phyloP scores from a whole-genome alignment of 176 grass and related monocot genomes.

The Pontederia paniculata region DNA sequence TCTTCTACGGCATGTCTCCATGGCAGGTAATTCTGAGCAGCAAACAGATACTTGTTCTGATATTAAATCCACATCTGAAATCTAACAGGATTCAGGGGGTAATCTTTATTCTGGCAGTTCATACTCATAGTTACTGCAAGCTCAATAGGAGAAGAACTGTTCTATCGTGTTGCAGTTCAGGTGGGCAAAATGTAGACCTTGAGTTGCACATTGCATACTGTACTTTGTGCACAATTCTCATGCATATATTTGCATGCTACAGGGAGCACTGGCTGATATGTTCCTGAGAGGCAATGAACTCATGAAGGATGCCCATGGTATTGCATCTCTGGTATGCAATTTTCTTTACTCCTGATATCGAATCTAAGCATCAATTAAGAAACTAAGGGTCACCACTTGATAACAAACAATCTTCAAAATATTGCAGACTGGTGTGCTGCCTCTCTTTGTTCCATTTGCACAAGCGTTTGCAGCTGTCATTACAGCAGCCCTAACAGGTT shows the following conservation, averaged over 20 bases:
- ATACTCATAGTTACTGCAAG: constrained; percentile 73
- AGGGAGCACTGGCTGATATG: constrained; percentile 78
- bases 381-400: too few relatives aligned
- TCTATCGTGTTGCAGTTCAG: constrained; percentile 89
- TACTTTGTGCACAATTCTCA: too few relatives aligned
- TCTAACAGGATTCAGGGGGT: background rate
- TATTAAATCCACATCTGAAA: background rate
- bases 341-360: background rate
- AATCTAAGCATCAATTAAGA: too few relatives aligned
- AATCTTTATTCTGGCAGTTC: constrained; percentile 37
- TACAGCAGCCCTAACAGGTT: constrained; percentile 79
- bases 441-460: constrained; percentile 79
- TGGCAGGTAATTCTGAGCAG: constrained; percentile 48
- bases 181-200: constrained; percentile 11
- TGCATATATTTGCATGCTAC: background rate
- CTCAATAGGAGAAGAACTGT: constrained; percentile 82
- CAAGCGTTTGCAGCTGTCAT: constrained; percentile 90
- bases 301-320: constrained; percentile 78
- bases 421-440: constrained; percentile 69
- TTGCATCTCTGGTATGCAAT: constrained; percentile 57
- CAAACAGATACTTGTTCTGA: background rate
- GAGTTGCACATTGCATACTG: too few relatives aligned
- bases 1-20: constrained; percentile 98
- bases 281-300: constrained; percentile 78
- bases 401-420: background rate